Evolutionary conservation across 495 filamentous ascomycete genomes (phyloP).

Genomic region (Hyaloscypha hepaticicola): DNA sequence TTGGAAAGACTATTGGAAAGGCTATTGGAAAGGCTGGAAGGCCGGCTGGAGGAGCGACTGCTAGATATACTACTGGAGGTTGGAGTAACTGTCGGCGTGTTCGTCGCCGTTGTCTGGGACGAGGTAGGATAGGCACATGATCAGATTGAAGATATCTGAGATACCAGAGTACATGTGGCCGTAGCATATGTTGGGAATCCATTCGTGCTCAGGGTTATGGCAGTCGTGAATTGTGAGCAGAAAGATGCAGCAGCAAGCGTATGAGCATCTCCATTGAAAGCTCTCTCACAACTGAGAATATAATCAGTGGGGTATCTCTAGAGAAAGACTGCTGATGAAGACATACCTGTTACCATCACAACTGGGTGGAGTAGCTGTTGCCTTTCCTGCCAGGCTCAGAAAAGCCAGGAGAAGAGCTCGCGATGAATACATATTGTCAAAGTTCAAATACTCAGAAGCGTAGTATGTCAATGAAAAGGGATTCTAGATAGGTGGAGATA

Average conservation of each 20-base stretch:
- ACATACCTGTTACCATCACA: constrained; percentile 11
- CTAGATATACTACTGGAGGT: neutral
- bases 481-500: neutral
- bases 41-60: too few species aligned
- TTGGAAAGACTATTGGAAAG: constrained; percentile 3
- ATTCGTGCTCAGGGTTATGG: constrained; percentile 6
- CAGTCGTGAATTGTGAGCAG: constrained; percentile 14
- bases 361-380: neutral
- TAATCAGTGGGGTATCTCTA: neutral
- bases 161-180: neutral
- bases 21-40: neutral
- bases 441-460: neutral
- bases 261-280: constrained; percentile 16
- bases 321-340: neutral
- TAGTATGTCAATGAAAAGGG: neutral
- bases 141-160: constrained; percentile 16
- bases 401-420: neutral
- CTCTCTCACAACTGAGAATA: constrained; percentile 13
- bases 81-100: neutral
- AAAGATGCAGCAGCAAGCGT: neutral
- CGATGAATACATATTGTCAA: neutral
- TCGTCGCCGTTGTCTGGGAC: too few species aligned
- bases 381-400: neutral
- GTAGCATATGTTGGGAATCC: constrained; percentile 16
- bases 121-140: constrained; percentile 14